These are phyloP conservation scores for Saccharomycopsis sp. DNA, from an alignment of 805 yeast genomes.

Conservation along the genomic window DNA sequence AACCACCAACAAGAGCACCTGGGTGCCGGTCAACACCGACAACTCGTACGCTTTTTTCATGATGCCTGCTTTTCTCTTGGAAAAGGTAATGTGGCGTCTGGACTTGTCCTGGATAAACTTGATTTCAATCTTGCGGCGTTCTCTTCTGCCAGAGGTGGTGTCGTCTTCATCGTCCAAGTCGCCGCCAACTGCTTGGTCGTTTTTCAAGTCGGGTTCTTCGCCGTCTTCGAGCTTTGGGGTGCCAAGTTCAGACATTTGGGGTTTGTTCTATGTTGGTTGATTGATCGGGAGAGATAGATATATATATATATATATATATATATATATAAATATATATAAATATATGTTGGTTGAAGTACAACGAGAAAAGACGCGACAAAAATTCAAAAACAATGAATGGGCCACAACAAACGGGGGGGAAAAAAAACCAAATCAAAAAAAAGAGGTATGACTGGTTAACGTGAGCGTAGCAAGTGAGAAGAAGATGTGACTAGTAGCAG, in stretches of 20 bases:
- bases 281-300: background rate
- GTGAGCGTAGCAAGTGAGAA: no score
- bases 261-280: no score
- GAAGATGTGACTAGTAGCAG: no score
- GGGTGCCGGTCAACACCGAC: slow-evolving; percentile 94
- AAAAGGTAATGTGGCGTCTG: slow-evolving; percentile 94
- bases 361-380: no score
- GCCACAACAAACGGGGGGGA: no score
- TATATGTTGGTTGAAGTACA: no score
- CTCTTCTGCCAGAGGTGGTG: slow-evolving; percentile 29
- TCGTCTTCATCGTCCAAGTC: slow-evolving; percentile 42
- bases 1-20: slow-evolving; percentile 87
- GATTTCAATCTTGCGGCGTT: slow-evolving; percentile 88
- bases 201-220: slow-evolving; percentile 14
- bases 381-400: no score
- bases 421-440: no score
- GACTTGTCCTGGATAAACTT: slow-evolving; percentile 96
- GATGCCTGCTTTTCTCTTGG: slow-evolving; percentile 97
- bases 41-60: slow-evolving; percentile 99
- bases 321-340: background rate
- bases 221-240: slow-evolving; percentile 13
- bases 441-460: no score
- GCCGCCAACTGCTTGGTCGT: slow-evolving; percentile 18
- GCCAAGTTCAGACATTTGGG: slow-evolving; percentile 17
- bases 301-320: no score